Conservation (phyloP, 2,329 filamentous ascomycete species). For the Arthrobotrys pseudoclavata region DNA sequence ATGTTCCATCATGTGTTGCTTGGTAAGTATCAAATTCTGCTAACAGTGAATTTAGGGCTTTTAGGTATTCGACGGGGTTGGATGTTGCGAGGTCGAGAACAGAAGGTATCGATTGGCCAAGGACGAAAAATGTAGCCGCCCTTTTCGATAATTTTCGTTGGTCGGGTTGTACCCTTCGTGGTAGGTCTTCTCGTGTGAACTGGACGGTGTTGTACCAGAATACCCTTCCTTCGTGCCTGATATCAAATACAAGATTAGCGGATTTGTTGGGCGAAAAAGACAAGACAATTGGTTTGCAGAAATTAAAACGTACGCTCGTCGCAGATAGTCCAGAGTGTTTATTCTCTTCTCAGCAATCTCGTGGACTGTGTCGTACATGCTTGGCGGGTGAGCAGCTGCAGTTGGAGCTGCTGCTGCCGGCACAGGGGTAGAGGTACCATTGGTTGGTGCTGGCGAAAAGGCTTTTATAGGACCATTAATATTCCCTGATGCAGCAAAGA, state of each 20-base stretch:
- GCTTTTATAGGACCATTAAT: conserved; percentile 31
- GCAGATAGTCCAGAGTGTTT: conserved; percentile 90
- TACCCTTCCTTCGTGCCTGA: conserved; percentile 88
- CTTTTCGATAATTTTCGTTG: conserved; percentile 83
- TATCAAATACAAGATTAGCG: conserved; percentile 26
- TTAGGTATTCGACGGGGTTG: conserved; percentile 85
- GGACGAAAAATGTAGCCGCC: conserved; percentile 91
- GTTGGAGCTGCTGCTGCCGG: conserved; percentile 31
- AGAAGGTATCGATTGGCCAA: conserved; percentile 89
- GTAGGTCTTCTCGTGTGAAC: conserved; percentile 84
- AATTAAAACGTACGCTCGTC: conserved; percentile 80
- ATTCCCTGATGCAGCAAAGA: conserved; percentile 36
- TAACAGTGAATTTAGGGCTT: conserved; percentile 85
- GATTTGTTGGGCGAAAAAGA: conserved; percentile 10
- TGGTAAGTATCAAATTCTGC: conserved; percentile 95
- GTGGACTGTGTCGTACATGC: conserved; percentile 78
- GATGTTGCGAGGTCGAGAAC: conserved; percentile 88
- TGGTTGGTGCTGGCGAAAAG: conserved; percentile 47
- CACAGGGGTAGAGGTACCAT: conserved; percentile 34
- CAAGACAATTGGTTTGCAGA: background rate
- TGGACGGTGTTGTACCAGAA: conserved; percentile 99
- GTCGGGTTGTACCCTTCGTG: conserved; percentile 87
- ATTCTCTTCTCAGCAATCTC: conserved; percentile 92
- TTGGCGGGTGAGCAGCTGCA: conserved; percentile 64
- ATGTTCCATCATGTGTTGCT: conserved; percentile 83